phyloP scores from a whole-genome alignment of 1,284 basidiomycete species.

The Gymnopus androsaceus region DNA sequence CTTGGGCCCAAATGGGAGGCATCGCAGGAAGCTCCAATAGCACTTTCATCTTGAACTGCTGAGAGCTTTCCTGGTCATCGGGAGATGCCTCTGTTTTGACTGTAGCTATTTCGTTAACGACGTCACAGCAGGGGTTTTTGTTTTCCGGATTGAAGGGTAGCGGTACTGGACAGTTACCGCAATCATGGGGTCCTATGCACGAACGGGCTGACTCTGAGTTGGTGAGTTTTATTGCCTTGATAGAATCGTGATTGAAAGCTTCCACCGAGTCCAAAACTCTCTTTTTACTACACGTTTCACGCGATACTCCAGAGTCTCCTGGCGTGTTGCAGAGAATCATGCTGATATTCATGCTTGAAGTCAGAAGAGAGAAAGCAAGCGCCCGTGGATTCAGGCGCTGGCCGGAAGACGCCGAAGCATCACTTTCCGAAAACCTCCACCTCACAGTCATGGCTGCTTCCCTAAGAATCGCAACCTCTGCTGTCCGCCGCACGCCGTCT shows the following conservation, averaged over 20 bases:
- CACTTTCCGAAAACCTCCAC: conserved; percentile 43
- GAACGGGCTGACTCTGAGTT: not conserved
- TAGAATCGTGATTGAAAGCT: not conserved
- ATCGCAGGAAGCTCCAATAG: not conserved
- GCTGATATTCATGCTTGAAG: not conserved
- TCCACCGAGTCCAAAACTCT: not conserved
- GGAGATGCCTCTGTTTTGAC: too few relatives aligned
- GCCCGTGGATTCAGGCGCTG: not conserved
- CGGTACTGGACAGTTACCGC: too few relatives aligned
- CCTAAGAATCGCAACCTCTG: conserved; percentile 67
- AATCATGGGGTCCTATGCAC: not conserved
- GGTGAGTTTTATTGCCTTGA: not conserved
- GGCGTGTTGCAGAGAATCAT: too few relatives aligned
- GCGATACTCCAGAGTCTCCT: too few relatives aligned
- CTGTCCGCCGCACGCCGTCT: conserved; percentile 59
- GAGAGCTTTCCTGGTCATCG: not conserved
- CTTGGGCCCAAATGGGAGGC: conserved; percentile 59
- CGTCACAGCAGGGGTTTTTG: not conserved
- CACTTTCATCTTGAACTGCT: not conserved
- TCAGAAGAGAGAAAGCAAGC: not conserved
- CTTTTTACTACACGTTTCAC: not conserved
- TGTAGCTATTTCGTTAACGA: not conserved
- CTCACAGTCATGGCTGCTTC: conserved; percentile 61
- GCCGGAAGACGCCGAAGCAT: conserved; percentile 31
- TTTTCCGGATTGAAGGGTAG: not conserved